phyloP scores from a whole-genome alignment of 176 grass and related monocot genomes.

The Triticum dicoccoides region DNA sequence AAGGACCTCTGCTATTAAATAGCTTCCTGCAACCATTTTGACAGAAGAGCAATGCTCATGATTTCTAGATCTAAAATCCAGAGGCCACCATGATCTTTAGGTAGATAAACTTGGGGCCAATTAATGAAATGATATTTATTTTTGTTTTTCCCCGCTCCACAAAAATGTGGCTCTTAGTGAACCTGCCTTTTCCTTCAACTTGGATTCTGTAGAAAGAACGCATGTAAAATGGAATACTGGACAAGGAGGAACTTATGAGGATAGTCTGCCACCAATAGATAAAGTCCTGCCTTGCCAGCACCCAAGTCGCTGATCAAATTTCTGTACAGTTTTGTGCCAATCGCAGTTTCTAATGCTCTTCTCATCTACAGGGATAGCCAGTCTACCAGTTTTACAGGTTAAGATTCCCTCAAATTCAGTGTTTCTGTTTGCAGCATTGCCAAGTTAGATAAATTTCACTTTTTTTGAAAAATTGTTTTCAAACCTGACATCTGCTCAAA shows the following conservation, averaged over 20 bases:
- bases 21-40: neutral
- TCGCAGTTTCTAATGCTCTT: neutral
- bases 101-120: neutral
- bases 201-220: neutral
- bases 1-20: neutral
- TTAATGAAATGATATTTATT: neutral
- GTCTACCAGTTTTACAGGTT: neutral
- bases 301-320: neutral
- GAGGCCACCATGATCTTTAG: neutral
- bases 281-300: neutral
- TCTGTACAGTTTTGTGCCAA: neutral
- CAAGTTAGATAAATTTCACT: neutral
- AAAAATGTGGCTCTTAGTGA: neutral
- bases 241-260: neutral
- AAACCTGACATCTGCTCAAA: neutral
- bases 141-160: neutral
- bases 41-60: neutral
- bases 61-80: neutral
- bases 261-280: neutral
- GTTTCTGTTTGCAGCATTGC: neutral
- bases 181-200: neutral
- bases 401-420: neutral
- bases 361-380: neutral
- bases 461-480: neutral
- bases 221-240: neutral